Evolutionary conservation across 164 flowering plant species (phyloP).

Genomic region (Sedum album): DNA sequence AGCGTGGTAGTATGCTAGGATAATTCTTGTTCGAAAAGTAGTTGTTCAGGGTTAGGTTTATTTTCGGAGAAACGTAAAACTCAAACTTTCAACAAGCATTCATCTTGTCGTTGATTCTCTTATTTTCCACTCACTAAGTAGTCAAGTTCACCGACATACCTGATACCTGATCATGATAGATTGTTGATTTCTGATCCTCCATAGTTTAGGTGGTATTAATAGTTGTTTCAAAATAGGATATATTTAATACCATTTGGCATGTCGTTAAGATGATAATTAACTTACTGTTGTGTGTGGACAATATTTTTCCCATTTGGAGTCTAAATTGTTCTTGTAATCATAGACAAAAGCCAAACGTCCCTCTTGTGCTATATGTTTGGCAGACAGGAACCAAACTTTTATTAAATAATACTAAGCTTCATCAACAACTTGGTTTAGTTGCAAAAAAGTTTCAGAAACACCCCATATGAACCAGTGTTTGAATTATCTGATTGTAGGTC

Average conservation of each 20-base stretch:
- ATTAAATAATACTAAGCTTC: conserved; percentile 1
- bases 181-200: neutral
- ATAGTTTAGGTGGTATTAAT: neutral
- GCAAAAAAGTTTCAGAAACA: neutral
- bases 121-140: neutral
- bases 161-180: neutral
- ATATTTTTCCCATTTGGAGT: neutral
- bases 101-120: conserved; percentile 4
- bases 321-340: neutral
- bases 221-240: neutral
- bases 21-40: neutral
- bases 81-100: neutral
- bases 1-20: neutral
- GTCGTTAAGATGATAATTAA: neutral
- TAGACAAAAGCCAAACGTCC: neutral
- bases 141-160: neutral
- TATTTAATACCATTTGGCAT: too few relatives aligned
- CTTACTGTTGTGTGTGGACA: neutral
- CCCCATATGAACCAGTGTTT: conserved; percentile 3
- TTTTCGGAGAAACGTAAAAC: neutral
- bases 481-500: too few relatives aligned
- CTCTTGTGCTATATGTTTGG: neutral
- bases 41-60: neutral
- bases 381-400: conserved; percentile 1
- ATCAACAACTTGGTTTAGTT: neutral